Percentiles rank a stretch among this genome's conserved stretches.
These are phyloP conservation scores for Stephania cephalantha DNA, from an alignment of 164 flowering plant genomes.

Conservation along the genomic window DNA sequence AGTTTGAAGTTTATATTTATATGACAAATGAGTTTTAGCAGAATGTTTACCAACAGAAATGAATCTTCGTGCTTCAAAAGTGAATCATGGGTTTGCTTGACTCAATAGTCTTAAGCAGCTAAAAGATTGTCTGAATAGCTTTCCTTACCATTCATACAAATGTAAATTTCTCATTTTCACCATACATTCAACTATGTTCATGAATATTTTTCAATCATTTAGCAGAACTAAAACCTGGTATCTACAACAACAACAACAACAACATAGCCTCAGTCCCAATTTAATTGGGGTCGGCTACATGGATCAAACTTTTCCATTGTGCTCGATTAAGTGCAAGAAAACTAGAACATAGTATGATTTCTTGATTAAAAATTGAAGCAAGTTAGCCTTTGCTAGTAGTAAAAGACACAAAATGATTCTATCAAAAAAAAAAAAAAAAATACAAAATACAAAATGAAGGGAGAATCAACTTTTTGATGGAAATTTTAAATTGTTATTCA, in stretches of 20 bases:
- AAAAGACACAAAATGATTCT: too few species aligned
- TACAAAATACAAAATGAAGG: too few species aligned
- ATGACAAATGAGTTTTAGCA: background rate
- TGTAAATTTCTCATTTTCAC: background rate
- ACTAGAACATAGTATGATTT: background rate
- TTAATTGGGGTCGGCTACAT: too few species aligned
- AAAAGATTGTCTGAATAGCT: background rate
- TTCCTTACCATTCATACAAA: background rate
- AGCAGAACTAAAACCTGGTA: background rate
- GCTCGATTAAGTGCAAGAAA: background rate
- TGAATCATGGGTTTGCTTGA: background rate
- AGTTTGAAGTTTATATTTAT: background rate
- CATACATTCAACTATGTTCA: background rate
- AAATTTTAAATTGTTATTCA: too few species aligned
- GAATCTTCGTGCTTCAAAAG: background rate
- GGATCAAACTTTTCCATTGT: too few species aligned
- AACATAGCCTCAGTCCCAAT: too few species aligned
- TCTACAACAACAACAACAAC: background rate
- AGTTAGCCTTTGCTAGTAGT: too few species aligned
- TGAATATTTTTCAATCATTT: background rate
- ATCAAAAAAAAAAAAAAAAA: too few species aligned
- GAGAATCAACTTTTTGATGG: too few species aligned
- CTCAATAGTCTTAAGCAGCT: background rate
- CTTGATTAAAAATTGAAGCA: too few species aligned
- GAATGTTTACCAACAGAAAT: background rate